phyloP scores from a whole-genome alignment of 148 eudicot species.

The Chenopodium quinoa region DNA sequence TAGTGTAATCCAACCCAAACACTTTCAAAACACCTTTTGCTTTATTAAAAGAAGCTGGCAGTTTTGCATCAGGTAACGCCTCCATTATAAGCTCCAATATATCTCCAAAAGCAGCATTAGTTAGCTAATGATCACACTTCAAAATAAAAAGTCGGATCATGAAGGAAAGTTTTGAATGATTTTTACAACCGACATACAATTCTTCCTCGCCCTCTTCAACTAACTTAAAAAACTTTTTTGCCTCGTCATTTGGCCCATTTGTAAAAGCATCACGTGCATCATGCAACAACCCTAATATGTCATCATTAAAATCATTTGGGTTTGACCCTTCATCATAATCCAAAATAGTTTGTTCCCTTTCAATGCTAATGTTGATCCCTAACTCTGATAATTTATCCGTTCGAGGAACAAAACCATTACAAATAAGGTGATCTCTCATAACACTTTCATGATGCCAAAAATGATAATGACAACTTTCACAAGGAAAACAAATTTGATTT shows the following conservation, averaged over 20 bases:
- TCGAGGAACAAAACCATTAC: background rate
- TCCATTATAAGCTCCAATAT: background rate
- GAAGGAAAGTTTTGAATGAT: background rate
- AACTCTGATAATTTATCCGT: background rate
- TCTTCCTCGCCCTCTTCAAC: background rate
- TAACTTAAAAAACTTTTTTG: constrained; percentile 1
- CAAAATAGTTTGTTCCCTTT: background rate
- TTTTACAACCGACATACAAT: background rate
- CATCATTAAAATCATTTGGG: background rate
- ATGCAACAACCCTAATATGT: background rate
- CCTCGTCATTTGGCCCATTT: background rate
- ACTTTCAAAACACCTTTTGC: background rate
- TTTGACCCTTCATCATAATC: background rate
- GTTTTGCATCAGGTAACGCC: background rate
- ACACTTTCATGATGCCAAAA: background rate
- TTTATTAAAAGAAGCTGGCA: background rate
- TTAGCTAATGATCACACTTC: background rate
- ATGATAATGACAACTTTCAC: background rate
- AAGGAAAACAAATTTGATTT: constrained; percentile 5
- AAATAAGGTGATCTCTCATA: background rate
- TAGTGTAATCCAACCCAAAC: background rate
- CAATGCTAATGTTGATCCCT: background rate
- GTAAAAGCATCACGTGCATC: background rate
- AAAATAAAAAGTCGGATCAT: background rate
- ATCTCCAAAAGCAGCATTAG: background rate